Evolutionary conservation across 208 protist species (phyloP), one percentile per base, ranked within the genome.

Genomic region (Leishmania arabica): DNA sequence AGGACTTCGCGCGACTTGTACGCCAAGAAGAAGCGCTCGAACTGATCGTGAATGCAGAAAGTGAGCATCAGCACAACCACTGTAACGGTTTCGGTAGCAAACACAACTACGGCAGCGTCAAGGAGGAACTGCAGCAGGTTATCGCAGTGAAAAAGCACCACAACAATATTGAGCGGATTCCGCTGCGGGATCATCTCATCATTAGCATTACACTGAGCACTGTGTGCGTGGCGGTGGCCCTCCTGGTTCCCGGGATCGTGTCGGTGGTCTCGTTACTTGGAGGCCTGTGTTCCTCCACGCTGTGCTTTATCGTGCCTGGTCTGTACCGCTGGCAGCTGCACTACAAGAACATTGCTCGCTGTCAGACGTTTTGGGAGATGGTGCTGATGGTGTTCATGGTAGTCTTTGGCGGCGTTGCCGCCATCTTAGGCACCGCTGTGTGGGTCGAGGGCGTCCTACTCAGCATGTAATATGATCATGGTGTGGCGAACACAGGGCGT

Each of bases 301-400:
- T 96, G 54, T 94, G 88, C 82, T 94, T 94, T 70, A 87, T 82
- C 24, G 84, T 87, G 49, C 92, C 92, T 34, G 92, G 88, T 21
- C 62, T 94, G 6, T 96, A 95, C 72, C 89, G 92, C 75, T 87
- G 77, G 73, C 78, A 88, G 56, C 87, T 96, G 60, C 84, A 95
- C 77, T 51, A 79, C 71, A 70, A 62, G 1, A 69, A 88, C 42
- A 74, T 93, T 27, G 77, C 83, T 1, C 79, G 47, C 47, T 91
- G 74, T 60, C 24, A 77, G 15, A 75, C 58, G 7, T 73, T 75
- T 27, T 75, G 79, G 68, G 89, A 92, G 66, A 75, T 74, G 58
- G 66, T 7, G 7, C n/a, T 91, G 15, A 87, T 87, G 78, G 64
- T 60, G 27, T 37, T 79, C 0, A 93, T 95, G 90, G 75, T 95